Conservation (phyloP, 306 rosid species). For the Prunus mira region DNA sequence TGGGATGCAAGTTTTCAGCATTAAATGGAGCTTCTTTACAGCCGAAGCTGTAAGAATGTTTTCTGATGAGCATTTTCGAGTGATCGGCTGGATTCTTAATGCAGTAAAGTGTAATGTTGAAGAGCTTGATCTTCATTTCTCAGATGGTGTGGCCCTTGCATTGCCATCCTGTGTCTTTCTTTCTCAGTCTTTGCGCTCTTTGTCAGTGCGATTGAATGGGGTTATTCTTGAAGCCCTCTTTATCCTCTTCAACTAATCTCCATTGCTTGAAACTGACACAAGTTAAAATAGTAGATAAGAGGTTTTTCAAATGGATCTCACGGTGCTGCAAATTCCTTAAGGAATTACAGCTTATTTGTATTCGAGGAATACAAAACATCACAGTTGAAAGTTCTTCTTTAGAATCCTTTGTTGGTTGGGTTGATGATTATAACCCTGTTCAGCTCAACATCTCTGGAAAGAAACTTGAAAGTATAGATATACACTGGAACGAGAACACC, state of each 20-base stretch:
- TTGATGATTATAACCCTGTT: not conserved
- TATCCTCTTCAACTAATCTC: not conserved
- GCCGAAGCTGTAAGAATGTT: not conserved
- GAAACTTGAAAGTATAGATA: not conserved
- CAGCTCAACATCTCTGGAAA: not conserved
- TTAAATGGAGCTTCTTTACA: not conserved
- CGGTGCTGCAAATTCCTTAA: not conserved
- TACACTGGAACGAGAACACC: not conserved
- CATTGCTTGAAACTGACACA: not conserved
- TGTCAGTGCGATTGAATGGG: not conserved
- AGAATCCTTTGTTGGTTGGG: not conserved
- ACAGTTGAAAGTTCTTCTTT: not conserved
- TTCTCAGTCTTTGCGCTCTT: not conserved
- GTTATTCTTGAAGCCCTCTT: not conserved
- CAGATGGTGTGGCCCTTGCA: not conserved
- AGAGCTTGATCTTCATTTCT: not conserved
- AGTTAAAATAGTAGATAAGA: not conserved
- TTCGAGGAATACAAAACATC: not conserved
- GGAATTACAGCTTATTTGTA: not conserved
- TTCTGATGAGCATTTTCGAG: not conserved
- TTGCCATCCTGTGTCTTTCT: not conserved
- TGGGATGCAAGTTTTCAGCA: not conserved
- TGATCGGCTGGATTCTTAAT: not conserved
- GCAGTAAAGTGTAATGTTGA: constrained; percentile 1
- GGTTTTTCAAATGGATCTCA: not conserved